Percentiles rank a stretch among this genome's conserved stretches.
phyloP scores from a whole-genome alignment of 2,329 filamentous ascomycete genomes.

The Trichoderma afroharzianum region DNA sequence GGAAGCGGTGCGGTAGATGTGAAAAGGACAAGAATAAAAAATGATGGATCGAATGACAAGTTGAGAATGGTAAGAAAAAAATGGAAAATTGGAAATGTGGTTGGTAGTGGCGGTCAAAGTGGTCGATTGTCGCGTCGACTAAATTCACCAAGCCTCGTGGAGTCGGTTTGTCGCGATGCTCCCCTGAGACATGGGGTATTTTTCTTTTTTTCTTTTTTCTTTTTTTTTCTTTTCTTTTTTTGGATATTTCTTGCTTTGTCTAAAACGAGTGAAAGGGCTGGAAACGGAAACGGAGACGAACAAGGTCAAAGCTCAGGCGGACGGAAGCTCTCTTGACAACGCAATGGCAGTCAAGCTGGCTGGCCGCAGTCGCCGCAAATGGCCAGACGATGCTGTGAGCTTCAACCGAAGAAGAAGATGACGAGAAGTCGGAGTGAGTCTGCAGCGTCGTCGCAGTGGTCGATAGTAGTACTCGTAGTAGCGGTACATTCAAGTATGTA shows the following conservation, averaged over 20 bases:
- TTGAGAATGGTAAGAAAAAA: not conserved
- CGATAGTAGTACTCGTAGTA: not conserved
- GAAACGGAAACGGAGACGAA: not conserved
- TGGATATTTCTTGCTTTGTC: not conserved
- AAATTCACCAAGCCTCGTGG: slow-evolving; percentile 12
- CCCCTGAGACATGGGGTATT: slow-evolving; percentile 15
- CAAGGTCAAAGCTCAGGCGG: slow-evolving; percentile 1
- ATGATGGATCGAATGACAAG: slow-evolving; percentile 1
- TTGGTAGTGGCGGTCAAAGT: not conserved
- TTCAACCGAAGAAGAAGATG: not conserved
- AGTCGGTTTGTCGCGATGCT: slow-evolving; percentile 12
- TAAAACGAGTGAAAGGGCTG: slow-evolving; percentile 15
- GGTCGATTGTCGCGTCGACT: not conserved
- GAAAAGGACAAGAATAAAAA: not conserved
- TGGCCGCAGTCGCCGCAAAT: slow-evolving; percentile 2
- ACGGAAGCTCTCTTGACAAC: slow-evolving; percentile 8
- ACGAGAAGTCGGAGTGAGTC: not conserved
- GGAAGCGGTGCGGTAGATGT: not conserved
- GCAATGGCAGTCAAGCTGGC: slow-evolving; percentile 6
- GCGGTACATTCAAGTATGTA: not conserved
- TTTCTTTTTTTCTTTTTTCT: not conserved
- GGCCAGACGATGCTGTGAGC: slow-evolving; percentile 1
- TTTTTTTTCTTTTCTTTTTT: not conserved
- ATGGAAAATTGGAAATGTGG: not conserved
- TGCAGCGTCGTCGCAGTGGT: not conserved